Evolutionary conservation across 2,329 filamentous ascomycete genomes (phyloP).

Genomic region (Rosellinia necatrix): DNA sequence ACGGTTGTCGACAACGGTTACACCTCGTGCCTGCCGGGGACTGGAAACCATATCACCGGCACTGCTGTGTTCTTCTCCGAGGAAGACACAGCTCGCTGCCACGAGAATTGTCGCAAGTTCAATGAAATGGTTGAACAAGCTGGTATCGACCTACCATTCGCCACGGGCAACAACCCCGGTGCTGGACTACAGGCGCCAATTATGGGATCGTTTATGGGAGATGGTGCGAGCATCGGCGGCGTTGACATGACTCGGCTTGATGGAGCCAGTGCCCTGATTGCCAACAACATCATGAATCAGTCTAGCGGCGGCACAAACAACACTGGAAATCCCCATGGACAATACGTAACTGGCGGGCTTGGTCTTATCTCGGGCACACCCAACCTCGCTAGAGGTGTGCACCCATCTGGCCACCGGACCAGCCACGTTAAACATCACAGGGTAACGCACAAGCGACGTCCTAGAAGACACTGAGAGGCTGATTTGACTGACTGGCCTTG

Average conservation of each 20-base stretch:
- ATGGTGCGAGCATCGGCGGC: constrained; percentile 12
- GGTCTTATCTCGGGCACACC: neutral
- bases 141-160: constrained; percentile 9
- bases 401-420: neutral
- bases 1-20: constrained; percentile 15
- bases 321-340: neutral
- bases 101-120: neutral
- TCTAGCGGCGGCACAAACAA: neutral
- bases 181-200: neutral
- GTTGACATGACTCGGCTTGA: constrained; percentile 24
- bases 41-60: constrained; percentile 5
- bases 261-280: constrained; percentile 20
- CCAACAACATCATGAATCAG: constrained; percentile 11
- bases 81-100: constrained; percentile 11
- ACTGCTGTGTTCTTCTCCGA: constrained; percentile 11
- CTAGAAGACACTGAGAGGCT: neutral
- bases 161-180: neutral
- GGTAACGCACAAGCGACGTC: constrained; percentile 1
- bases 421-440: neutral
- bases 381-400: neutral
- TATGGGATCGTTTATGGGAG: constrained; percentile 4
- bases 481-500: neutral
- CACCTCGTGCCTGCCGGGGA: constrained; percentile 11
- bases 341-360: neutral
- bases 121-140: constrained; percentile 1